phyloP scores from a whole-genome alignment of 495 filamentous ascomycete species.

The Bacidia rubella region DNA sequence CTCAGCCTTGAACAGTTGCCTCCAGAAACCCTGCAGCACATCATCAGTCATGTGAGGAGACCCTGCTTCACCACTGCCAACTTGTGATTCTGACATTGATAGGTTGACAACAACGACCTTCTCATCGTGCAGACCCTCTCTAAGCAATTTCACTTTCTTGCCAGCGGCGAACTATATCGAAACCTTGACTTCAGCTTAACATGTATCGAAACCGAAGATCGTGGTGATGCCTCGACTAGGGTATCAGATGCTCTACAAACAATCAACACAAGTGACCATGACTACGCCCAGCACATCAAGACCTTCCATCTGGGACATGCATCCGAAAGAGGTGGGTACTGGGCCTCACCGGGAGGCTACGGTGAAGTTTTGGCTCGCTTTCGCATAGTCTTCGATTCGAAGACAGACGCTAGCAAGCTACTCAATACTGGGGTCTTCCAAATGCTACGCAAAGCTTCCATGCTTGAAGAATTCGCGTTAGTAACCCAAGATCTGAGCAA shows the following conservation, averaged over 20 bases:
- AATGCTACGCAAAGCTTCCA: constrained; percentile 35
- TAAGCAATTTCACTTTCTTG: constrained; percentile 39
- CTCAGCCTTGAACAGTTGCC: constrained; percentile 25
- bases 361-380: constrained; percentile 6
- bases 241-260: constrained; percentile 41
- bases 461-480: constrained; percentile 43
- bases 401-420: constrained; percentile 32
- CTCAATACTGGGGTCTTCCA: constrained; percentile 47
- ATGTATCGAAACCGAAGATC: constrained; percentile 43
- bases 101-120: constrained; percentile 28
- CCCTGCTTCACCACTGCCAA: not conserved
- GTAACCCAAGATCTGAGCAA: constrained; percentile 4
- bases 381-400: constrained; percentile 16
- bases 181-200: constrained; percentile 29
- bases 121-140: constrained; percentile 42
- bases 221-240: constrained; percentile 30
- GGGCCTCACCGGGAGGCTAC: not conserved
- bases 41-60: constrained; percentile 32
- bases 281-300: constrained; percentile 43
- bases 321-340: not conserved
- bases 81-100: not conserved
- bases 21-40: constrained; percentile 36
- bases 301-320: constrained; percentile 14
- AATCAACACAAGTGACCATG: constrained; percentile 43
- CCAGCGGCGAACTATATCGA: constrained; percentile 43